phyloP scores from a whole-genome alignment of 805 yeast genomes.

The Candida michaelii region DNA sequence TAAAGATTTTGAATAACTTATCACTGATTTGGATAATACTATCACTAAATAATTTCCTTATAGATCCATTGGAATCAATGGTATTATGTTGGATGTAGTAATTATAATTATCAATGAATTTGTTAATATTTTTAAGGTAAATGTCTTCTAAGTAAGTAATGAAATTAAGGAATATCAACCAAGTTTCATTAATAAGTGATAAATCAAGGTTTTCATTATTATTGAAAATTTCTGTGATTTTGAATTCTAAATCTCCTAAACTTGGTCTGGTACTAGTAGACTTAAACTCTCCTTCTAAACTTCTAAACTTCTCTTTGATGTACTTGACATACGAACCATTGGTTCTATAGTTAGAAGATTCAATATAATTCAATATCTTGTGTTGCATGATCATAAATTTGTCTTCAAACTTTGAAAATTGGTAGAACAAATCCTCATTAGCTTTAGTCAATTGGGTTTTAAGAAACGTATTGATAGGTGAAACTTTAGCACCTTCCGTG shows the following conservation, averaged over 20 bases:
- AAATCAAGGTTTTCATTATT: constrained; percentile 41
- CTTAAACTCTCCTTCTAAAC: constrained; percentile 33
- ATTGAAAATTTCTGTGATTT: constrained; percentile 33
- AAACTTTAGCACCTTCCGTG: constrained; percentile 8
- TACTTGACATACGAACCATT: constrained; percentile 38
- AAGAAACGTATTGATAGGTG: constrained; percentile 34
- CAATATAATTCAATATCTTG: constrained; percentile 36
- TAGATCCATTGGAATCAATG: constrained; percentile 30
- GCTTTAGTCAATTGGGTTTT: constrained; percentile 30
- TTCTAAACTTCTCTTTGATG: constrained; percentile 39
- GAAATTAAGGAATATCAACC: constrained; percentile 41
- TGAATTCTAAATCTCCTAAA: constrained; percentile 26
- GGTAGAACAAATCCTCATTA: constrained; percentile 34
- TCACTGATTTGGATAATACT: constrained; percentile 26
- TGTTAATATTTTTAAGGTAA: constrained; percentile 28
- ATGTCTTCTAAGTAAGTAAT: constrained; percentile 32
- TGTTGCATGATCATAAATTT: constrained; percentile 38
- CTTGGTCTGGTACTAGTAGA: constrained; percentile 23
- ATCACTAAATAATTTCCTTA: constrained; percentile 26
- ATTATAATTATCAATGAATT: constrained; percentile 37
- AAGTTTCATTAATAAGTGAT: constrained; percentile 42
- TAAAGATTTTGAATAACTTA: constrained; percentile 30
- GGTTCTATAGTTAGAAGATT: constrained; percentile 30
- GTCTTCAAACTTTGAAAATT: constrained; percentile 33
- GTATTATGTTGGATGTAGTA: constrained; percentile 29